Evolutionary conservation across 768 basidiomycete genomes (phyloP).

Genomic region (Termitomyces sp.): DNA sequence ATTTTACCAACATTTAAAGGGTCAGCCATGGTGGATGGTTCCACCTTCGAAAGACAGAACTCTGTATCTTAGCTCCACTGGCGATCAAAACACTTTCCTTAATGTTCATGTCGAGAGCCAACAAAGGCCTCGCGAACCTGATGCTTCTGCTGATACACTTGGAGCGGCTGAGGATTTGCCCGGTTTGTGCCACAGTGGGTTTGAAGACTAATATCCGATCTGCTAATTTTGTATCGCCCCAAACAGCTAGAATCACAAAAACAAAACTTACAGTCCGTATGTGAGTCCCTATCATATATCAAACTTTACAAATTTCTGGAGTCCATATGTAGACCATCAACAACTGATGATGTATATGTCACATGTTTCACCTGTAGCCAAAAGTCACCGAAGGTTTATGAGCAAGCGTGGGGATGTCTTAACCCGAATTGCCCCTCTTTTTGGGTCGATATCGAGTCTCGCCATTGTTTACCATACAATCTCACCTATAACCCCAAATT

Average conservation of each 20-base stretch:
- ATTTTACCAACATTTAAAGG: slow-evolving; percentile 19
- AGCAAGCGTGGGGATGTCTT: slow-evolving; percentile 57
- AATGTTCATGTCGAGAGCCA: background rate
- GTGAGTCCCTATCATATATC: background rate
- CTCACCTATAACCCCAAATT: slow-evolving; percentile 47
- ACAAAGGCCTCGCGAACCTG: background rate
- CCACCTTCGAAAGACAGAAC: background rate
- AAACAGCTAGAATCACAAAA: background rate
- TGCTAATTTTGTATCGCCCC: background rate
- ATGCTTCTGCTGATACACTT: background rate
- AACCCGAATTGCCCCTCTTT: slow-evolving; percentile 51
- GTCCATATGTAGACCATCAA: slow-evolving; percentile 12
- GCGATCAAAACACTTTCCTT: background rate
- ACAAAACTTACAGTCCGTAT: background rate
- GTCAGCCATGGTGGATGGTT: slow-evolving; percentile 39
- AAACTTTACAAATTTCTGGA: background rate
- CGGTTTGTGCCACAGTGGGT: background rate
- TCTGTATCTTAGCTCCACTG: background rate
- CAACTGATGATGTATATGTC: slow-evolving; percentile 13
- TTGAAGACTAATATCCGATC: background rate
- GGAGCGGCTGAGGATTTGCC: background rate
- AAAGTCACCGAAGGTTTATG: slow-evolving; percentile 48
- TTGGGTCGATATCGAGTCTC: slow-evolving; percentile 34
- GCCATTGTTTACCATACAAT: slow-evolving; percentile 23
- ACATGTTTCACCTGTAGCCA: slow-evolving; percentile 38